phyloP scores from a whole-genome alignment of 2,329 filamentous ascomycete species.

The Xylariaceae sp. region DNA sequence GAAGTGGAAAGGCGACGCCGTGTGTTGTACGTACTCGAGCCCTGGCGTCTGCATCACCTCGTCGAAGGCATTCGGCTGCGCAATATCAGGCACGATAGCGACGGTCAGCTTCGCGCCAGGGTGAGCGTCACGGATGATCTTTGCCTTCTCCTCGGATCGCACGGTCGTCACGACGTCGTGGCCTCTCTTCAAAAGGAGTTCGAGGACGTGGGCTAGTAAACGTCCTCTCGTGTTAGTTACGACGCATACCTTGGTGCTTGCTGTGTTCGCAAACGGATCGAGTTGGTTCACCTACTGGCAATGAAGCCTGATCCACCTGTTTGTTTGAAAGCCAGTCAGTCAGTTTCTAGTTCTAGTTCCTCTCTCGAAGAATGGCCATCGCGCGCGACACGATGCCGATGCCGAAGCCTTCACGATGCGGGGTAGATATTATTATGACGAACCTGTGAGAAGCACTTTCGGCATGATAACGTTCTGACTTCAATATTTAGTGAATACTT shows the following conservation, averaged over 20 bases:
- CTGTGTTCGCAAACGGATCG: constrained; percentile 6
- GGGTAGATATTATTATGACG: constrained; percentile 25
- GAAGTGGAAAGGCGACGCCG: constrained; percentile 66
- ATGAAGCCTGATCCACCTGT: constrained; percentile 61
- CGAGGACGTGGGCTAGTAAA: constrained; percentile 59
- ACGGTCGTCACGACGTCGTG: constrained; percentile 64
- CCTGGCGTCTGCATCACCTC: constrained; percentile 59
- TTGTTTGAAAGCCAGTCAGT: constrained; percentile 6
- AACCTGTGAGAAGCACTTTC: constrained; percentile 56
- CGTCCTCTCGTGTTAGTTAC: constrained; percentile 6
- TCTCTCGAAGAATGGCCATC: background rate
- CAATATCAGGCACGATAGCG: constrained; percentile 78
- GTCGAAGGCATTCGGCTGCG: constrained; percentile 75
- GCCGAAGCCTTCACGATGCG: background rate
- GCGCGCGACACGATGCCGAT: background rate
- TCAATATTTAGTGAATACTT: background rate
- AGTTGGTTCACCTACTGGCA: constrained; percentile 47
- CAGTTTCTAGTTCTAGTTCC: background rate
- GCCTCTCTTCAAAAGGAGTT: constrained; percentile 58
- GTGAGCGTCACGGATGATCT: constrained; percentile 58
- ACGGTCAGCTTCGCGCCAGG: constrained; percentile 54
- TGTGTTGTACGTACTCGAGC: constrained; percentile 65
- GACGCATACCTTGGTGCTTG: background rate
- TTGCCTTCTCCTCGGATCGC: constrained; percentile 60
- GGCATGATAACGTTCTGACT: constrained; percentile 46